Base-by-base conservation (phyloP, 116 monocot genomes). In the Zostera marina region DNA sequence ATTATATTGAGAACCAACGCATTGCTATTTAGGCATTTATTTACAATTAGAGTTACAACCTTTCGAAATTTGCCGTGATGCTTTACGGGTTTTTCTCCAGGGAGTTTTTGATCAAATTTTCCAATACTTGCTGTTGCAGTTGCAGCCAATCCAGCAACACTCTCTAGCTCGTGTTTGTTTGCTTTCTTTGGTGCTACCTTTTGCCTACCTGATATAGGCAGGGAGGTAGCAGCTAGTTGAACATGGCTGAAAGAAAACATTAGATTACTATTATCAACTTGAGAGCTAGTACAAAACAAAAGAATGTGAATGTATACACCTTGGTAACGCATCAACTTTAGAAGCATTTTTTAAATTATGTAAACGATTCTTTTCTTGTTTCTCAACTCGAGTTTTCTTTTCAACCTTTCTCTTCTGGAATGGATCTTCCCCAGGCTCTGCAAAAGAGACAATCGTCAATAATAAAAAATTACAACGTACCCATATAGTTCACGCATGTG, bases 391-490 rank as follows among this genome's bases (percentile, higher is more conserved):
- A 40, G 74, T 42, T 67, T 96, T 96, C 74, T 96, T 96, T 32
- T 88, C 94, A 22, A 40, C 64, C 55, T 66, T 79, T 48, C 85
- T 85, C 66, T 96, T 85, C 22, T 44, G 62, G 62, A 96, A 96
- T 51, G 94, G 94, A 73, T 96, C 94, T 52, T 58, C 81, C 14
- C 89, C 89, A 5, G 80, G 88, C 53, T 85, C 94, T 96, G 77
- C 8, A 72, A 67, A 22, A 56, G 22, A n/a, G 64, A 51, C 6
- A 15, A 51, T 19, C 7, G 16, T 51, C 20, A 20, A 51, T 8
- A 19, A 19, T n/a, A 19, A 51, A 12, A 7, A 7, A 20, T 5
- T 32, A 5, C 32, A 32, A 5, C 5, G 4, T 32, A 32, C 32
- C 32, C 32, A 32, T 3, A 32, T 0, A 32, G 32, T 32, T 5